phyloP scores from a whole-genome alignment of 1,284 basidiomycete genomes.

The Stereum hirsutum region DNA sequence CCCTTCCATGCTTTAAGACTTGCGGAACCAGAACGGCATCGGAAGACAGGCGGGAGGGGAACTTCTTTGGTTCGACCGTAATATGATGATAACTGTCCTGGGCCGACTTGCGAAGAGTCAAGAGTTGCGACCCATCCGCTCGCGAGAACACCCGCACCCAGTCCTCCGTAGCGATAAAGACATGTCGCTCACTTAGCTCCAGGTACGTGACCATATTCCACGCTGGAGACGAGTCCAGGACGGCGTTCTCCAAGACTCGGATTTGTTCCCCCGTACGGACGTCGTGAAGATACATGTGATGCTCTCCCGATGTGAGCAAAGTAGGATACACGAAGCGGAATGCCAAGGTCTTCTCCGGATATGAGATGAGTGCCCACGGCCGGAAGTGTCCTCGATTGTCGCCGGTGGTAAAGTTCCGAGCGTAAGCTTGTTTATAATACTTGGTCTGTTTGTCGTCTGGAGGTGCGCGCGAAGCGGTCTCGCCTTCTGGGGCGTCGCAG shows the following conservation, averaged over 20 bases:
- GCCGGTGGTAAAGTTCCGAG: too few species aligned
- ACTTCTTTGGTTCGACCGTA: neutral
- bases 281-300: slow-evolving; percentile 50
- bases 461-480: slow-evolving; percentile 7
- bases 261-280: slow-evolving; percentile 36
- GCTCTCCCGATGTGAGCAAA: slow-evolving; percentile 37
- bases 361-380: slow-evolving; percentile 45
- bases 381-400: slow-evolving; percentile 40
- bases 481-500: slow-evolving; percentile 14
- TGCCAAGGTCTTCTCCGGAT: slow-evolving; percentile 39
- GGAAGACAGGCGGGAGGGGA: too few species aligned
- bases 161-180: slow-evolving; percentile 47
- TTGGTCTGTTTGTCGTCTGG: slow-evolving; percentile 10
- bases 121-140: slow-evolving; percentile 25
- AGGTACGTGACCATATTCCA: slow-evolving; percentile 56
- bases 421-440: neutral
- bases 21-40: too few species aligned
- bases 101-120: slow-evolving; percentile 27
- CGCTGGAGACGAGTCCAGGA: slow-evolving; percentile 23
- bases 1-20: too few species aligned
- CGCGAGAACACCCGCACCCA: slow-evolving; percentile 46
- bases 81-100: slow-evolving; percentile 14
- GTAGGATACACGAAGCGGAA: slow-evolving; percentile 64
- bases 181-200: slow-evolving; percentile 49
- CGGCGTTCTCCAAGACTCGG: too few species aligned